Conservation (phyloP, 2,329 filamentous ascomycete genomes). For the Cladorrhinum sp. region DNA sequence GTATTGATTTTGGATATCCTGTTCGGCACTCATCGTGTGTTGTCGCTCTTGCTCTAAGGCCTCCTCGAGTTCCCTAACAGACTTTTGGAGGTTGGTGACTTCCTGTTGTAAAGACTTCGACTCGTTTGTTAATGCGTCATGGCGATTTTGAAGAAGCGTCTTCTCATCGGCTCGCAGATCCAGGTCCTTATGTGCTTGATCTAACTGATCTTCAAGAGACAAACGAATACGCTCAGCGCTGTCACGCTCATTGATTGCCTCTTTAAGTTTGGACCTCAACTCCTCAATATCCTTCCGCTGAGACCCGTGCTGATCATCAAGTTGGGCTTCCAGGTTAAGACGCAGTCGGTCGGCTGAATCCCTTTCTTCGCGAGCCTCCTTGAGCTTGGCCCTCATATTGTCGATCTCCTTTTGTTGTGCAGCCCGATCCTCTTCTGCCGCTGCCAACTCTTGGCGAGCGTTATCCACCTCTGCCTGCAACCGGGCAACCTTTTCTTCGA, state of each 20-base stretch:
- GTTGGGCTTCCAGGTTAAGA: conserved; percentile 36
- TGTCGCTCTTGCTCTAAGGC: conserved; percentile 54
- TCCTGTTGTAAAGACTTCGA: conserved; percentile 66
- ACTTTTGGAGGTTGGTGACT: conserved; percentile 48
- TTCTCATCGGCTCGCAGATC: conserved; percentile 62
- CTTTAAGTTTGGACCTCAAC: conserved; percentile 44
- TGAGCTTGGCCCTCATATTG: conserved; percentile 43
- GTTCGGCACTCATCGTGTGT: conserved; percentile 58
- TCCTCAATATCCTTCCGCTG: conserved; percentile 46
- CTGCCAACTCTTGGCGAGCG: conserved; percentile 46
- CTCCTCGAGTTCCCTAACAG: conserved; percentile 47
- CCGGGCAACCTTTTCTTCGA: conserved; percentile 66
- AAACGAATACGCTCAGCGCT: conserved; percentile 36
- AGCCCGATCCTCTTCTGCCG: conserved; percentile 51
- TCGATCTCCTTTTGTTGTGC: conserved; percentile 47
- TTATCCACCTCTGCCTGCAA: conserved; percentile 65
- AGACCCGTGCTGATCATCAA: conserved; percentile 50
- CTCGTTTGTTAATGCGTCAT: conserved; percentile 65
- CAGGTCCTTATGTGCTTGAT: conserved; percentile 58
- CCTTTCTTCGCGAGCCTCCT: conserved; percentile 42
- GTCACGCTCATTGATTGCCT: conserved; percentile 43
- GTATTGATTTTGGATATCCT: conserved; percentile 54
- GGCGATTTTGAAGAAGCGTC: conserved; percentile 64
- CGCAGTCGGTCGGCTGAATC: conserved; percentile 37
- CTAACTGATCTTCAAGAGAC: conserved; percentile 48